These are phyloP conservation scores for Teratosphaeria viscida DNA, from an alignment of 2,329 filamentous ascomycete species.

Conservation along the genomic window DNA sequence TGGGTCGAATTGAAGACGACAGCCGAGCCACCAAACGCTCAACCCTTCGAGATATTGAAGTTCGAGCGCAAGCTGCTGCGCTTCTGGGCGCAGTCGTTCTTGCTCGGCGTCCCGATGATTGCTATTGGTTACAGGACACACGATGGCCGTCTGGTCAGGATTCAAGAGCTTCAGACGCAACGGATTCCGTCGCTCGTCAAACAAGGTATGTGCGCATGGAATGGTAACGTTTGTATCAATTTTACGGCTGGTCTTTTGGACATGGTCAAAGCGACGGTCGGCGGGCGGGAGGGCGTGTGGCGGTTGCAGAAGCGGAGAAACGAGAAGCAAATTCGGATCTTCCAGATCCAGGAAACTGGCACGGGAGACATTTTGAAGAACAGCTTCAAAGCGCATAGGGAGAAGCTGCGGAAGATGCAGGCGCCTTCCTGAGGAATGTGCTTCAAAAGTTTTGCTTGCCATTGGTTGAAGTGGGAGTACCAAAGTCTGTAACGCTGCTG, in stretches of 20 bases:
- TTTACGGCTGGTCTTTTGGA: conserved; percentile 70
- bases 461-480: not conserved
- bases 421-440: not conserved
- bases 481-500: not conserved
- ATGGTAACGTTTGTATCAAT: conserved; percentile 88
- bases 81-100: conserved; percentile 93
- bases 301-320: conserved; percentile 56
- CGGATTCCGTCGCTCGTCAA: conserved; percentile 68
- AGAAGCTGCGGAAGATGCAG: conserved; percentile 7
- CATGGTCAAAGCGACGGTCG: conserved; percentile 39
- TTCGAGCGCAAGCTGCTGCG: conserved; percentile 81
- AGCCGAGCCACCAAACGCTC: conserved; percentile 29
- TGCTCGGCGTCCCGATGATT: conserved; percentile 85
- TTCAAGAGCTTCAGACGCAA: conserved; percentile 73
- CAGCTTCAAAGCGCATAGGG: conserved; percentile 65
- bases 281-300: conserved; percentile 61
- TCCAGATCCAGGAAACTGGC: conserved; percentile 60
- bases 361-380: conserved; percentile 66
- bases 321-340: conserved; percentile 61
- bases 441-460: not conserved
- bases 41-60: conserved; percentile 56
- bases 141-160: conserved; percentile 56
- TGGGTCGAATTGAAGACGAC: conserved; percentile 95
- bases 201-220: conserved; percentile 62
- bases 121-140: conserved; percentile 77